Evolutionary conservation across 1,284 basidiomycete species (phyloP), one percentile per base, ranked within the genome.

Genomic region (Cutaneotrichosporon sp.): DNA sequence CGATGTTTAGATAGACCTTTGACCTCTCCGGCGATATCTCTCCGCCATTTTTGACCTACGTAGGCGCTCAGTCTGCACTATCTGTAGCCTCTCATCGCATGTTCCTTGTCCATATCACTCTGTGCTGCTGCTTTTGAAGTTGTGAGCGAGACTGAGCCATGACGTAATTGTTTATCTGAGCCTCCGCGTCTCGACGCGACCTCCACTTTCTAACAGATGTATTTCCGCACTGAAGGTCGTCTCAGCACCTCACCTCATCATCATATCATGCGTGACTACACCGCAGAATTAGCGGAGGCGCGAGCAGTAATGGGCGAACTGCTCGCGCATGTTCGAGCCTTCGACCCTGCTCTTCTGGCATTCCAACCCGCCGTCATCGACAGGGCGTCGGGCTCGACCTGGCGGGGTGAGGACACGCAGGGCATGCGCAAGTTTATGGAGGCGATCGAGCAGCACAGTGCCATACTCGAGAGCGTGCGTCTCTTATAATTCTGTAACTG

Each of bases 361-460:
- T 58, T 54, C 26, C 33, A 46, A 10, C 52, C 59, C 0, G 44
- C 59, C n/a, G 50, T 60, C 12, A 38, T 57, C 5, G 58, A 60
- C 49, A 6, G 31, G 11, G 33, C 42, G 22, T 50, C 52, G 1
- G 43, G 41, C 25, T 37, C 31, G 5, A 27, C 51, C 26, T 68
- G 66, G 66, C 52, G 46, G 14, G 56, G 59, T 20, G 61, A 62
- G 32, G 63, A 62, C 12, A 57, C 62, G 8, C 59, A 58, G 32
- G 66, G 66, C 12, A 20, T 61, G 25, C 54, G 44, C 38, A 63
- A 62, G 48, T 61, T 61, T 47, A 38, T 61, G 4, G 66, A 65
- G 17, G 39, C 45, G 24, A 29, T 67, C 4, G 52, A 60, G 26
- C 50, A 59, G 31, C 61, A 63, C 35, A 43, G 41, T 12, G 47